Percentiles rank a stretch among this genome's conserved stretches.
These are phyloP conservation scores for Jimgerdemannia lactiflua DNA, from an alignment of 192 early-diverging fungal genomes.

Conservation along the genomic window DNA sequence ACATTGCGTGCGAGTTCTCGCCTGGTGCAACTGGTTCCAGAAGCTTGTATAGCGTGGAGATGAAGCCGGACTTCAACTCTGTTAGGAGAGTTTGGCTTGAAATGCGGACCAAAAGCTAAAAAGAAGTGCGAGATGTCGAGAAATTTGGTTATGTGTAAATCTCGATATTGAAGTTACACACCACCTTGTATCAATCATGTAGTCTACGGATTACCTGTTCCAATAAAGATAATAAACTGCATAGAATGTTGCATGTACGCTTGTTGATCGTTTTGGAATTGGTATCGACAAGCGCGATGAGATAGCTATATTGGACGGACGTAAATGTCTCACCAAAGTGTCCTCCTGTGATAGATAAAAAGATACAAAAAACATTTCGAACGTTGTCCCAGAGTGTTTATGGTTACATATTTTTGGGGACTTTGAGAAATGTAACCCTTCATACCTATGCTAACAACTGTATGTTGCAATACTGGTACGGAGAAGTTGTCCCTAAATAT, in stretches of 20 bases:
- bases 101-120: slow-evolving; percentile 22
- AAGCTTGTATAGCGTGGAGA: slow-evolving; percentile 29
- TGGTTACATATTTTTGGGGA: not conserved
- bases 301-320: slow-evolving; percentile 47
- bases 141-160: not conserved
- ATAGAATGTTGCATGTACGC: slow-evolving; percentile 28
- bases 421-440: not conserved
- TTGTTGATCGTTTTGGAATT: slow-evolving; percentile 12
- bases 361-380: not conserved
- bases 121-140: not conserved
- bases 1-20: not conserved
- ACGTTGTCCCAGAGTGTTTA: too few species aligned
- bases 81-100: slow-evolving; percentile 23
- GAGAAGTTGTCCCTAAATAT: slow-evolving; percentile 41
- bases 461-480: slow-evolving; percentile 30
- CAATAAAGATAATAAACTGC: slow-evolving; percentile 26
- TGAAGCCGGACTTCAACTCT: slow-evolving; percentile 42
- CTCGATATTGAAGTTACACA: not conserved
- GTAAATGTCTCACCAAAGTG: slow-evolving; percentile 60
- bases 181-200: not conserved
- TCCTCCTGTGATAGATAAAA: slow-evolving; percentile 13
- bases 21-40: slow-evolving; percentile 23
- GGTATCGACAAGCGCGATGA: slow-evolving; percentile 44
- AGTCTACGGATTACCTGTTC: slow-evolving; percentile 10
- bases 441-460: slow-evolving; percentile 36